Conservation (phyloP, 2,329 filamentous ascomycete species). For the Trichoderma afroharzianum region DNA sequence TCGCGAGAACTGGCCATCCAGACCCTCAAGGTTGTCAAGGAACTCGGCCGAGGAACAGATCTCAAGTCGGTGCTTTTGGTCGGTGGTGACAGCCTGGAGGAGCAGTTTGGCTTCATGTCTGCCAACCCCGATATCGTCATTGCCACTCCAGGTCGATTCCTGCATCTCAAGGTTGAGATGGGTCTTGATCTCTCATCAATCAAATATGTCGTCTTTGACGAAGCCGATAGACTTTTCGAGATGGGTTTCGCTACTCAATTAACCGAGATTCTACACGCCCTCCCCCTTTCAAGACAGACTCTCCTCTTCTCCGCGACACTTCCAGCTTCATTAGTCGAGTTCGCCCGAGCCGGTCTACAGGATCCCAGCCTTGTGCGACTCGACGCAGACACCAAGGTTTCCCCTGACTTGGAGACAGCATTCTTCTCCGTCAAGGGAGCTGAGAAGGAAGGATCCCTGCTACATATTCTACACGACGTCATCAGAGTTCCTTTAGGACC, state of each 20-base stretch:
- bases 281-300: slow-evolving; percentile 82
- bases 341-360: slow-evolving; percentile 87
- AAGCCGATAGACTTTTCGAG: slow-evolving; percentile 94
- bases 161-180: slow-evolving; percentile 98
- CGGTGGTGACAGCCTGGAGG: slow-evolving; percentile 91
- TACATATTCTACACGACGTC: slow-evolving; percentile 85
- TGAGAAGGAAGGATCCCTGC: slow-evolving; percentile 88
- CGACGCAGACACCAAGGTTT: slow-evolving; percentile 93
- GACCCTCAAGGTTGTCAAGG: slow-evolving; percentile 94
- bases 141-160: slow-evolving; percentile 90
- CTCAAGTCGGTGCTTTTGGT: slow-evolving; percentile 86
- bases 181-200: slow-evolving; percentile 83
- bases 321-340: slow-evolving; percentile 91
- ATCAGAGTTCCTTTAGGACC: slow-evolving; percentile 80
- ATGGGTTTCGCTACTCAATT: slow-evolving; percentile 97
- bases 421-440: slow-evolving; percentile 91
- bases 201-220: slow-evolving; percentile 93
- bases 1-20: slow-evolving; percentile 93
- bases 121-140: slow-evolving; percentile 96
- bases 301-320: slow-evolving; percentile 93
- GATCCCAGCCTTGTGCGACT: slow-evolving; percentile 87
- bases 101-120: slow-evolving; percentile 90
- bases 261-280: slow-evolving; percentile 84
- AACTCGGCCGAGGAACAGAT: slow-evolving; percentile 85
- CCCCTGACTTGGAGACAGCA: slow-evolving; percentile 89